Evolutionary conservation across 2,329 filamentous ascomycete genomes (phyloP).

Genomic region (Talaromyces albobiverticillius): DNA sequence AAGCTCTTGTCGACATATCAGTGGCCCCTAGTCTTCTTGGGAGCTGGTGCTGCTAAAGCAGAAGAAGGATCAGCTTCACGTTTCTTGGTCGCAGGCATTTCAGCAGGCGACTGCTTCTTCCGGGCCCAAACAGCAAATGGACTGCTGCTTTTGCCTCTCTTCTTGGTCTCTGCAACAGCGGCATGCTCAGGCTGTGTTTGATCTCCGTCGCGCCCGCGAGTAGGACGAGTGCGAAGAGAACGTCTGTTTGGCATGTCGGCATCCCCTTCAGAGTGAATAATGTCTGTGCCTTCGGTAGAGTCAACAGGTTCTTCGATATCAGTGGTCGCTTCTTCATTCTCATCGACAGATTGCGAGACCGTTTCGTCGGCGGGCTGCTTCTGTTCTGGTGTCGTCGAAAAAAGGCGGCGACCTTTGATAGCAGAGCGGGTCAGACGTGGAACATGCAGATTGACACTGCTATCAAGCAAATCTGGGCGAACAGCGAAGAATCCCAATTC

Average conservation of each 20-base stretch:
- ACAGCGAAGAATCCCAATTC: conserved; percentile 42
- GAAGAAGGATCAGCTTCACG: conserved; percentile 30
- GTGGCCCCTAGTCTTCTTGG: conserved; percentile 27
- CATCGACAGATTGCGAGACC: conserved; percentile 28
- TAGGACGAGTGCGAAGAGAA: conserved; percentile 31
- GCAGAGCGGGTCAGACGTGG: conserved; percentile 56
- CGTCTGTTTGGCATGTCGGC: conserved; percentile 22
- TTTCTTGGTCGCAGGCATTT: conserved; percentile 31
- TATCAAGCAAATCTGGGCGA: conserved; percentile 37
- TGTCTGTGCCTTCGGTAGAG: conserved; percentile 18
- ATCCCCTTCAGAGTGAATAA: conserved; percentile 26
- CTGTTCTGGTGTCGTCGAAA: conserved; percentile 40
- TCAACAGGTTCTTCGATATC: conserved; percentile 49
- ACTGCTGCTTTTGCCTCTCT: conserved; percentile 30
- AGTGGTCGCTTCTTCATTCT: conserved; percentile 53
- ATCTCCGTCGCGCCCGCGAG: conserved; percentile 23
- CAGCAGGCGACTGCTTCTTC: conserved; percentile 31
- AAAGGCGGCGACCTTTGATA: conserved; percentile 61
- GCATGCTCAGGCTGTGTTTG: conserved; percentile 21
- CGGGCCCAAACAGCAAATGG: conserved; percentile 42
- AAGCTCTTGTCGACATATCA: neutral
- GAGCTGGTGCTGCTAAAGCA: conserved; percentile 23
- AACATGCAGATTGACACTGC: conserved; percentile 25
- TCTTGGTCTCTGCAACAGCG: conserved; percentile 22
- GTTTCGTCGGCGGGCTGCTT: conserved; percentile 38